Conservation (phyloP, 768 basidiomycete genomes). For the Dacryopinax spathularia region DNA sequence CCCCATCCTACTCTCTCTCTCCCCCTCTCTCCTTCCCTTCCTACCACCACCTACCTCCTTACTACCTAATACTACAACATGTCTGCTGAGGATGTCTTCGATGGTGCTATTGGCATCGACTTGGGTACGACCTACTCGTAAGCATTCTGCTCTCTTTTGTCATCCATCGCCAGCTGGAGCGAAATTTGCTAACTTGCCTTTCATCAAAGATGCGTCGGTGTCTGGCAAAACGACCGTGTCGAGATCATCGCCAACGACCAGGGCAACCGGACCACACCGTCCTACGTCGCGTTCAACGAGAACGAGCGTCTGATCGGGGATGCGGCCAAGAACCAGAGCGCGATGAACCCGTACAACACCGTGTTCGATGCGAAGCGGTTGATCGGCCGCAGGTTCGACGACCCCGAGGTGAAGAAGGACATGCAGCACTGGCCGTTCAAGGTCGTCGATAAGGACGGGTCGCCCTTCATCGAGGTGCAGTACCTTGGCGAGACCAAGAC, state of each 20-base stretch:
- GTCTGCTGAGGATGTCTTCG: slow-evolving; percentile 71
- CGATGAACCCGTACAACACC: slow-evolving; percentile 99
- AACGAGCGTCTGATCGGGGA: slow-evolving; percentile 97
- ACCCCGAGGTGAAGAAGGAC: slow-evolving; percentile 93
- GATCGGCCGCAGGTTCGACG: slow-evolving; percentile 92
- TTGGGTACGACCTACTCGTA: slow-evolving; percentile 95
- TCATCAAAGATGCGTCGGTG: slow-evolving; percentile 73
- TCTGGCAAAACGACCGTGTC: slow-evolving; percentile 99
- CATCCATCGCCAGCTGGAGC: slow-evolving; percentile 14
- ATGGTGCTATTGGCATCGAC: slow-evolving; percentile 95
- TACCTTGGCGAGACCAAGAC: slow-evolving; percentile 91
- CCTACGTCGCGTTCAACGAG: slow-evolving; percentile 94
- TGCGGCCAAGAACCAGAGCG: slow-evolving; percentile 96
- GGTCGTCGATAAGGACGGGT: slow-evolving; percentile 92
- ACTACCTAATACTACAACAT: slow-evolving; percentile 45
- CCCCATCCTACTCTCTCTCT: not conserved
- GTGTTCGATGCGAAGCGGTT: slow-evolving; percentile 99
- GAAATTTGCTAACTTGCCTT: not conserved
- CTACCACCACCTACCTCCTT: slow-evolving; percentile 11
- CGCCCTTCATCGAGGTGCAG: slow-evolving; percentile 77
- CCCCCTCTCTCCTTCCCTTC: slow-evolving; percentile 13
- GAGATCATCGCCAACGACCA: slow-evolving; percentile 99
- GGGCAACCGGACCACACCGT: slow-evolving; percentile 98
- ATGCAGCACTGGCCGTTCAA: slow-evolving; percentile 96
- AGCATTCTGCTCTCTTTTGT: slow-evolving; percentile 18